A percentile compares a stretch with the other conserved stretches of the same genome.
phyloP scores from a whole-genome alignment of 208 protist genomes.

The Crithidia thermophila region DNA sequence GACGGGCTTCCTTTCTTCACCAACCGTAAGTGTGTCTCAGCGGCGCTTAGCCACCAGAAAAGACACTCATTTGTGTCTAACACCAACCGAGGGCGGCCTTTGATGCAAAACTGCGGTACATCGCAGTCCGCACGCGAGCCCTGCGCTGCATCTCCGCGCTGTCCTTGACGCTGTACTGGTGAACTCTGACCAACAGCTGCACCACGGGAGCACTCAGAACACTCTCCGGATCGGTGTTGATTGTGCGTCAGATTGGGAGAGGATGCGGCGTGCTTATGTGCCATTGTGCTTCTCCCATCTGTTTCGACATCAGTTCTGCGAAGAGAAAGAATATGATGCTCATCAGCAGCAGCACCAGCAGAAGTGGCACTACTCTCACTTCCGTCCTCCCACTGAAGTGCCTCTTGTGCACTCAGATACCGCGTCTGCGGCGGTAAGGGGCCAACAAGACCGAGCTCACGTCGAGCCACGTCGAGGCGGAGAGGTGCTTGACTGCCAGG shows the following conservation, averaged over 20 bases:
- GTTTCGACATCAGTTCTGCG: too few species aligned
- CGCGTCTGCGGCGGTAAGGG: slow-evolving; percentile 19
- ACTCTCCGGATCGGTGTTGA: too few species aligned
- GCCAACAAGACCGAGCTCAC: slow-evolving; percentile 22
- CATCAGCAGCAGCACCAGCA: not conserved
- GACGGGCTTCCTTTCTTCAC: too few species aligned
- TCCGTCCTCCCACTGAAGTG: not conserved
- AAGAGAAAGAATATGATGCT: not conserved
- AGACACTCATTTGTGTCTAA: slow-evolving; percentile 55
- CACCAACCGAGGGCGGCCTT: slow-evolving; percentile 40
- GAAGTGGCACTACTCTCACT: too few species aligned
- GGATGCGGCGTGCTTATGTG: too few species aligned
- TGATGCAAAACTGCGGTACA: slow-evolving; percentile 36
- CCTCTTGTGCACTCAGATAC: slow-evolving; percentile 23
- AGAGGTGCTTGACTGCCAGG: slow-evolving; percentile 22
- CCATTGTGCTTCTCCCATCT: not conserved
- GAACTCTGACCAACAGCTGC: too few species aligned
- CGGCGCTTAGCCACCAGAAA: slow-evolving; percentile 58
- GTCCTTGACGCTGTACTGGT: too few species aligned
- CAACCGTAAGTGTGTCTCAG: slow-evolving; percentile 58
- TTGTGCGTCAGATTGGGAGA: too few species aligned
- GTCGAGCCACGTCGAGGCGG: slow-evolving; percentile 14
- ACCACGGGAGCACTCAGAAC: too few species aligned
- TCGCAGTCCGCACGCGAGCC: not conserved
- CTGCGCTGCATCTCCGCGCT: not conserved